These are phyloP conservation scores for Lepidium didymum DNA, from an alignment of 345 rosid species.

Conservation along the genomic window DNA sequence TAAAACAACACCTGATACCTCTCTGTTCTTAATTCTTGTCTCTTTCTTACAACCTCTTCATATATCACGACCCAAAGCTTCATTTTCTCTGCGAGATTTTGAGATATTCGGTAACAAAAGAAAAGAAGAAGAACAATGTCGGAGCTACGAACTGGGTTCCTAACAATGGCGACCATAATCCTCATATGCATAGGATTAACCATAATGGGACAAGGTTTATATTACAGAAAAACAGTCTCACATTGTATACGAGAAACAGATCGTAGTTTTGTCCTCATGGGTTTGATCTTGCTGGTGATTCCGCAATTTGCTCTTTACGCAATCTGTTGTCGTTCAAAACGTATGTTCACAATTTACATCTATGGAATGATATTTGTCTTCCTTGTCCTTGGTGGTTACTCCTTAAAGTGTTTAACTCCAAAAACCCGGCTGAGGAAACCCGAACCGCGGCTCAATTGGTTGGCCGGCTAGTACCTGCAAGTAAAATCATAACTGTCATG, in stretches of 20 bases:
- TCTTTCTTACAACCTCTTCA: not conserved
- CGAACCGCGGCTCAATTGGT: slow-evolving; percentile 14
- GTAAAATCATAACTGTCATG: not conserved
- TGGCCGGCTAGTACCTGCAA: slow-evolving; percentile 9
- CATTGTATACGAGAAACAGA: slow-evolving; percentile 7
- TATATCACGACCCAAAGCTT: not conserved
- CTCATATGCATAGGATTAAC: slow-evolving; percentile 16
- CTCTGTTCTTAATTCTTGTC: not conserved
- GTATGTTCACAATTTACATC: slow-evolving; percentile 5
- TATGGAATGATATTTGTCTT: slow-evolving; percentile 9
- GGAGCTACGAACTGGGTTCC: slow-evolving; percentile 16
- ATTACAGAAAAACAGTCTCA: slow-evolving; percentile 11
- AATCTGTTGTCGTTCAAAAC: slow-evolving; percentile 18
- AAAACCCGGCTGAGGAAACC: slow-evolving; percentile 13
- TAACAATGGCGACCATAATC: slow-evolving; percentile 25
- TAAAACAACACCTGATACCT: not conserved
- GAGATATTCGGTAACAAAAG: not conserved
- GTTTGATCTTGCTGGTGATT: slow-evolving; percentile 14
- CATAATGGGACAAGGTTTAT: slow-evolving; percentile 18
- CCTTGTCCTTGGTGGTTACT: slow-evolving; percentile 9
- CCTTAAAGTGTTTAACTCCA: slow-evolving; percentile 18
- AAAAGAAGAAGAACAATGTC: slow-evolving; percentile 7
- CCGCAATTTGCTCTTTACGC: slow-evolving; percentile 24
- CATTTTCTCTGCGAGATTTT: not conserved
- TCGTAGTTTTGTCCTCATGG: not conserved